Evolutionary conservation across 192 early-diverging fungal genomes (phyloP).

Genomic region (Coemansia reversa): DNA sequence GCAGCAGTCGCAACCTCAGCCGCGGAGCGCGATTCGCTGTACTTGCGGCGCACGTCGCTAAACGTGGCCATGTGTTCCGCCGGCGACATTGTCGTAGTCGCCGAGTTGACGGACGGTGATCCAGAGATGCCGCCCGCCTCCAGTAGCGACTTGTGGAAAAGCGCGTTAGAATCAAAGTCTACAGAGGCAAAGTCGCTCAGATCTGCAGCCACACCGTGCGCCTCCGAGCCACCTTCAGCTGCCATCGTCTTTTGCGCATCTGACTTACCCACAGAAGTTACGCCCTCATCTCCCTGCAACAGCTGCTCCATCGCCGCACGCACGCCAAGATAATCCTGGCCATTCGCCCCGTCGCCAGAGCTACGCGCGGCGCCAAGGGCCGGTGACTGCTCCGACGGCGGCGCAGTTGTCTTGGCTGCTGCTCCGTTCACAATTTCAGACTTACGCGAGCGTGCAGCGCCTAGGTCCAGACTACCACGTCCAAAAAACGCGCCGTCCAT

Average conservation of each 20-base stretch:
- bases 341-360: slow-evolving; percentile 2
- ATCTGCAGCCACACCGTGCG: slow-evolving; percentile 5
- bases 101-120: slow-evolving; percentile 8
- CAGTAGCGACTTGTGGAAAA: slow-evolving; percentile 39
- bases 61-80: slow-evolving; percentile 41
- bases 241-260: neutral
- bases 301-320: slow-evolving; percentile 12
- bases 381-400: neutral
- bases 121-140: slow-evolving; percentile 4
- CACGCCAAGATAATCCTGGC: slow-evolving; percentile 15
- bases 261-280: neutral
- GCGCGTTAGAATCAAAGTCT: slow-evolving; percentile 33
- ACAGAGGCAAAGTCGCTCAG: slow-evolving; percentile 41
- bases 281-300: neutral
- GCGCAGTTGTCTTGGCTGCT: no score
- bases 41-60: slow-evolving; percentile 36
- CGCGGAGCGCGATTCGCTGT: slow-evolving; percentile 17
- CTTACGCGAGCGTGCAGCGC: slow-evolving; percentile 4
- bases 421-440: neutral
- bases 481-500: slow-evolving; percentile 12
- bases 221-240: neutral
- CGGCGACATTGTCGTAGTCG: slow-evolving; percentile 18
- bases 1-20: slow-evolving; percentile 6
- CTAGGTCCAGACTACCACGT: neutral
- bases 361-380: neutral